These are phyloP conservation scores for Hordeum pubiflorum DNA, from an alignment of 202 grass and related monocot species.

Conservation along the genomic window DNA sequence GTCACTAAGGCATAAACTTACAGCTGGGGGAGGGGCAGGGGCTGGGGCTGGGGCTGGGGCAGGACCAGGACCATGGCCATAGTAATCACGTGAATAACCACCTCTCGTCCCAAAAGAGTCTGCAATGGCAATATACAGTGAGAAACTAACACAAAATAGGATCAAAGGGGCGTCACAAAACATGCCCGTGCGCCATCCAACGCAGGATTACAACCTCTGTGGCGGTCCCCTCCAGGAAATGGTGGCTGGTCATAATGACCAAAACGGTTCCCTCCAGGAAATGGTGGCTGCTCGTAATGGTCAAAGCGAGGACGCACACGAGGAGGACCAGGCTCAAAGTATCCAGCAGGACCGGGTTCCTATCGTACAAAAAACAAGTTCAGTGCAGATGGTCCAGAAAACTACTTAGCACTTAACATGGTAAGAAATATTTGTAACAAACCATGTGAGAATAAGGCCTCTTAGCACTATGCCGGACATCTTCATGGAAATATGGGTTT, in stretches of 20 bases:
- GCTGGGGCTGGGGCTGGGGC: background rate
- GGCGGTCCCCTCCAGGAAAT: constrained; percentile 18
- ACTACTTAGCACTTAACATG: background rate
- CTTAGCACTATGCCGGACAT: constrained; percentile 31
- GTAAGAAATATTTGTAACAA: background rate
- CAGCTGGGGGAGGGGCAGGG: background rate
- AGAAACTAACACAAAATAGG: background rate
- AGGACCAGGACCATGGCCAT: background rate
- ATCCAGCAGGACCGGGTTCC: constrained; percentile 41
- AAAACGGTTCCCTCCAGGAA: constrained; percentile 23
- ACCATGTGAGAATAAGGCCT: constrained; percentile 39
- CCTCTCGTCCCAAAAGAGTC: constrained; percentile 26
- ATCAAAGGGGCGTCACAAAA: background rate
- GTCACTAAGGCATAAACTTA: constrained; percentile 8
- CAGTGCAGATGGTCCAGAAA: background rate
- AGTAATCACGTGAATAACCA: constrained; percentile 34
- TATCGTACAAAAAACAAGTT: constrained; percentile 18
- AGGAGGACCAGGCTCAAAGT: constrained; percentile 26
- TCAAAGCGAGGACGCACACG: constrained; percentile 41
- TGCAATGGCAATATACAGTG: background rate
- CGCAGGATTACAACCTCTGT: constrained; percentile 29
- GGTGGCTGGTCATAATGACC: constrained; percentile 15
- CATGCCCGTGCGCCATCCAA: background rate
- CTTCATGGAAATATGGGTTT: constrained; percentile 32
- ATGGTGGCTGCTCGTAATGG: constrained; percentile 20